Conservation (phyloP, 2,329 filamentous ascomycete genomes). For the Colletotrichum neosansevieriae region DNA sequence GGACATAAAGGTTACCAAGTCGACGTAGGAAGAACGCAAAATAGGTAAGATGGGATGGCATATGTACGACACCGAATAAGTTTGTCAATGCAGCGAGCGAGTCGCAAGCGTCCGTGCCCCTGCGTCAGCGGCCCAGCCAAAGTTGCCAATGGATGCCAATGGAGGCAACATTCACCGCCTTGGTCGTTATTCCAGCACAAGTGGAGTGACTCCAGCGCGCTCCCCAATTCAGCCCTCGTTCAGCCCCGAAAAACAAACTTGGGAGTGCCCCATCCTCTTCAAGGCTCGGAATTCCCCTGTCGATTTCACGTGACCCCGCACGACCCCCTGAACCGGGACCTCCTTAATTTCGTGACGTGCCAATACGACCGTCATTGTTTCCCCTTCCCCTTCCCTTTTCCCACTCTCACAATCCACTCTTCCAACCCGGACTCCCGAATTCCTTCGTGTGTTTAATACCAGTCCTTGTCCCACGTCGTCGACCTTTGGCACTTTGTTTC, state of each 20-base stretch:
- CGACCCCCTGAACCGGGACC: constrained; percentile 27
- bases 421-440: constrained; percentile 7
- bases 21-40: background rate
- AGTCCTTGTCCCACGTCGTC: constrained; percentile 34
- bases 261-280: background rate
- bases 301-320: constrained; percentile 16
- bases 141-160: background rate
- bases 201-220: constrained; percentile 28
- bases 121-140: constrained; percentile 8
- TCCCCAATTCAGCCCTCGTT: constrained; percentile 8
- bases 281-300: background rate
- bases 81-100: constrained; percentile 10
- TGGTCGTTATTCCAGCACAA: constrained; percentile 23
- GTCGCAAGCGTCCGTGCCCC: constrained; percentile 16
- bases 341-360: constrained; percentile 39
- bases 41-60: constrained; percentile 16
- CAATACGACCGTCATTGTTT: constrained; percentile 37
- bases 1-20: too few relatives aligned
- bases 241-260: constrained; percentile 38
- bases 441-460: constrained; percentile 33
- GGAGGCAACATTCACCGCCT: constrained; percentile 5
- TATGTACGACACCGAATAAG: constrained; percentile 1
- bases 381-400: constrained; percentile 4
- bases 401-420: background rate
- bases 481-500: background rate